These are phyloP conservation scores for Neurospora tetraspora DNA, from an alignment of 495 filamentous ascomycete genomes.

Conservation along the genomic window DNA sequence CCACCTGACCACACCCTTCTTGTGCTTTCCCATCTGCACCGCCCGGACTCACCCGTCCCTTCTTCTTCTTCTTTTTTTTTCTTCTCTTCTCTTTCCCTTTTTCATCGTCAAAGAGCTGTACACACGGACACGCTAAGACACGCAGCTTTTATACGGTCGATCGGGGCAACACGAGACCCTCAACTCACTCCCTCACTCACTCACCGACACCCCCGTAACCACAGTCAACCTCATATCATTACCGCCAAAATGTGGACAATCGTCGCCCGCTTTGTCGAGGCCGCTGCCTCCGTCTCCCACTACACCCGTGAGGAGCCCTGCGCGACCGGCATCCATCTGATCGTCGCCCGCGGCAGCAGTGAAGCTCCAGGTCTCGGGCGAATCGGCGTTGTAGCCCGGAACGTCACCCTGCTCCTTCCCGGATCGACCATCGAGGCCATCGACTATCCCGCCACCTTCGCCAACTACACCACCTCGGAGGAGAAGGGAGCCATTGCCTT, in stretches of 20 bases:
- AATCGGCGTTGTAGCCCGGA: constrained; percentile 7
- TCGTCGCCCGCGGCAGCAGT: constrained; percentile 10
- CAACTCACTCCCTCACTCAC: not conserved
- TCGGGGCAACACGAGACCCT: not conserved
- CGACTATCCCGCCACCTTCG: constrained; percentile 12
- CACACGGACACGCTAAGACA: not conserved
- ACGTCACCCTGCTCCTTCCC: constrained; percentile 5
- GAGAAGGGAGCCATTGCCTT: constrained; percentile 10
- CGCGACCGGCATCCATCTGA: constrained; percentile 6
- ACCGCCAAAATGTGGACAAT: not conserved
- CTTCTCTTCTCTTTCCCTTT: not conserved
- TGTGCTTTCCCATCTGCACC: not conserved
- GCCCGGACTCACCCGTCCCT: not conserved
- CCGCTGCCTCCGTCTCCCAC: not conserved
- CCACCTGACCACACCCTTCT: not conserved
- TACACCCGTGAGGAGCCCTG: constrained; percentile 1
- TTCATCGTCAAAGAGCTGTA: not conserved
- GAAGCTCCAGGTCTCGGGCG: constrained; percentile 4
- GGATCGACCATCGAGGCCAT: constrained; percentile 3
- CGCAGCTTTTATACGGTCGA: not conserved
- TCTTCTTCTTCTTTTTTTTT: not conserved
- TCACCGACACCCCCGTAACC: not conserved
- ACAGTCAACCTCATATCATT: not conserved
- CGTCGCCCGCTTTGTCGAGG: not conserved
- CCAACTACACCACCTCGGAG: constrained; percentile 7